phyloP scores from a whole-genome alignment of 192 early-diverging fungal species.

The Backusella sp. region DNA sequence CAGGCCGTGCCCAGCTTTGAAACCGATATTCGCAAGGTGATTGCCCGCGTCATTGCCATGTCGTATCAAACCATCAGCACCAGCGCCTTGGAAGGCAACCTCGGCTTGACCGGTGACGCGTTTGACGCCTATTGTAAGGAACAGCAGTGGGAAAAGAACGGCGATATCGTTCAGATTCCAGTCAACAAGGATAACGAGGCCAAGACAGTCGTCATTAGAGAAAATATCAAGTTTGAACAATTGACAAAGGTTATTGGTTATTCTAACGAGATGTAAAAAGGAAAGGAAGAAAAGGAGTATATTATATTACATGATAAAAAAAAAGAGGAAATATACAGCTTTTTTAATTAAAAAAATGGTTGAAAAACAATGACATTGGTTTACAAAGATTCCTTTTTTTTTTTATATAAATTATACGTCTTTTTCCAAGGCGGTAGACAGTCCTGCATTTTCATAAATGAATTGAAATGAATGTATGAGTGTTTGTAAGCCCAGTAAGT shows the following conservation, averaged over 20 bases:
- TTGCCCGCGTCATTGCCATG: constrained; percentile 70
- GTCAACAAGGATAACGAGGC: constrained; percentile 82
- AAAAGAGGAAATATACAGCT: background rate
- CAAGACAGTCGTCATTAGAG: constrained; percentile 81
- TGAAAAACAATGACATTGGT: background rate
- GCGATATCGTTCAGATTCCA: constrained; percentile 68
- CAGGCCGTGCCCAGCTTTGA: constrained; percentile 71
- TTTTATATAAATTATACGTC: background rate
- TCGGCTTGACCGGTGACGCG: constrained; percentile 68
- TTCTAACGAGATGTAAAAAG: constrained; percentile 40
- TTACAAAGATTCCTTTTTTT: background rate
- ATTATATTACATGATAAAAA: background rate
- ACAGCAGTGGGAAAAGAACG: constrained; percentile 61
- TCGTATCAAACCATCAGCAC: constrained; percentile 80
- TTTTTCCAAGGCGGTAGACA: background rate
- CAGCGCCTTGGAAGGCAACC: constrained; percentile 54
- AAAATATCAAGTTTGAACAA: constrained; percentile 86
- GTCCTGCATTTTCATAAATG: constrained; percentile 46
- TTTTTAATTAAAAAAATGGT: background rate
- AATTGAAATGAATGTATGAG: constrained; percentile 67
- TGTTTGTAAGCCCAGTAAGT: constrained; percentile 71
- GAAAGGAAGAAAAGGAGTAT: background rate
- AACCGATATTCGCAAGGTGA: constrained; percentile 68
- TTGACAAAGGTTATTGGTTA: constrained; percentile 45
- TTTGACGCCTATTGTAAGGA: constrained; percentile 58